phyloP scores from a whole-genome alignment of 164 flowering plant species.

The Tetracentron sinense region DNA sequence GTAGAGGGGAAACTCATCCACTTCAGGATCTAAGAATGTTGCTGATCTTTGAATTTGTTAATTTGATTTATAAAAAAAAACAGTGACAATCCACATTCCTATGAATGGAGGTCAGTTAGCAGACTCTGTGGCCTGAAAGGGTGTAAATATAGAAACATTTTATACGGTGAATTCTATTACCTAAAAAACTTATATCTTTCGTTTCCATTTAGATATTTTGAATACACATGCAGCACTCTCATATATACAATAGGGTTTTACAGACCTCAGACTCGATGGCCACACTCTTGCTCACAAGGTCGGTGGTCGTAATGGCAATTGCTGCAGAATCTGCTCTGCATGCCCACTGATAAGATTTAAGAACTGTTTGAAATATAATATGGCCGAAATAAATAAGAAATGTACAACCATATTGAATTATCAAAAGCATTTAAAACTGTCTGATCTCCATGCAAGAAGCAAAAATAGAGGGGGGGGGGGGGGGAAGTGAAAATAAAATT shows the following conservation, averaged over 20 bases:
- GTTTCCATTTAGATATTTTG: not conserved
- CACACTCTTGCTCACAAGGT: constrained; percentile 96
- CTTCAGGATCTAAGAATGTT: not conserved
- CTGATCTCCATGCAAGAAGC: not conserved
- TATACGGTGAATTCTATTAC: not conserved
- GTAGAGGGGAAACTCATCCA: not conserved
- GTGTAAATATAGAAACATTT: not conserved
- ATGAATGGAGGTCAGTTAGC: not conserved
- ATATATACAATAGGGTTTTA: not conserved
- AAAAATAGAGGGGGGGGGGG: not conserved
- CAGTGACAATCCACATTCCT: not conserved
- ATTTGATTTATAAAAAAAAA: not conserved
- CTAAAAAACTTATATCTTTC: not conserved
- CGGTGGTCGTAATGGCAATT: constrained; percentile 94
- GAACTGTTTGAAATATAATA: not conserved
- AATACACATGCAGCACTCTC: not conserved
- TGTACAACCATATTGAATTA: no score
- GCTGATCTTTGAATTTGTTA: not conserved
- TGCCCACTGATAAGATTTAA: constrained; percentile 16
- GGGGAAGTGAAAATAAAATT: not conserved
- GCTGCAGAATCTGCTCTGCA: constrained; percentile 94
- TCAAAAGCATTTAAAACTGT: not conserved
- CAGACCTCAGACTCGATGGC: constrained; percentile 75
- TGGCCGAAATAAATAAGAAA: not conserved
- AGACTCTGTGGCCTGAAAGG: not conserved